Evolutionary conservation across 805 yeast species (phyloP).

Genomic region (Ogataea pini): DNA sequence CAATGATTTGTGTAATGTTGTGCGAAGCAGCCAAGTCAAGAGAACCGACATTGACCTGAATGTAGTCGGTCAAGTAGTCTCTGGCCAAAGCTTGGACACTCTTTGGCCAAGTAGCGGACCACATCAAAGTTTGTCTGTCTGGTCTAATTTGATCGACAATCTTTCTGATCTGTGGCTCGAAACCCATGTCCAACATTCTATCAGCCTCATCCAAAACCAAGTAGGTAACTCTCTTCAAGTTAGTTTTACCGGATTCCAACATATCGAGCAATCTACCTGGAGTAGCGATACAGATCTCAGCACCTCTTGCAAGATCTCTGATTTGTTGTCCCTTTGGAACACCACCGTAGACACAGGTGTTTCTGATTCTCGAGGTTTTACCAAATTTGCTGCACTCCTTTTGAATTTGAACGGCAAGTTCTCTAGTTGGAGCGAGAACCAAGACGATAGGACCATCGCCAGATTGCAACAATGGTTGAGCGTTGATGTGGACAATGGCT

Average conservation of each 20-base stretch:
- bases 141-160: conserved; percentile 96
- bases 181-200: conserved; percentile 99
- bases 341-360: conserved; percentile 99
- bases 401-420: conserved; percentile 97
- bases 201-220: conserved; percentile 98
- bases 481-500: conserved; percentile 95
- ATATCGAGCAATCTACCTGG: conserved; percentile 99
- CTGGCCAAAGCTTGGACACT: conserved; percentile 91
- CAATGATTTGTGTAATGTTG: conserved; percentile 90
- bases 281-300: conserved; percentile 94
- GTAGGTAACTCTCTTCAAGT: conserved; percentile 93
- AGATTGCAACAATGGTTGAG: conserved; percentile 88
- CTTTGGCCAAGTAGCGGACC: conserved; percentile 99
- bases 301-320: conserved; percentile 93
- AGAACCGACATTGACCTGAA: conserved; percentile 96
- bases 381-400: conserved; percentile 95
- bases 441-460: conserved; percentile 98
- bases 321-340: conserved; percentile 98
- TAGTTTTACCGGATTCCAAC: conserved; percentile 94
- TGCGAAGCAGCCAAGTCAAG: conserved; percentile 95
- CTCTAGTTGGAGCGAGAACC: conserved; percentile 98
- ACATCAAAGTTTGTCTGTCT: conserved; percentile 98
- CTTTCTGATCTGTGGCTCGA: conserved; percentile 98
- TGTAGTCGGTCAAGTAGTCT: conserved; percentile 89
- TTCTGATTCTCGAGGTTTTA: conserved; percentile 86